A percentile compares a stretch with the other conserved stretches of the same genome.
phyloP scores from a whole-genome alignment of 768 basidiomycete species.

The Lactarius akahatsu region DNA sequence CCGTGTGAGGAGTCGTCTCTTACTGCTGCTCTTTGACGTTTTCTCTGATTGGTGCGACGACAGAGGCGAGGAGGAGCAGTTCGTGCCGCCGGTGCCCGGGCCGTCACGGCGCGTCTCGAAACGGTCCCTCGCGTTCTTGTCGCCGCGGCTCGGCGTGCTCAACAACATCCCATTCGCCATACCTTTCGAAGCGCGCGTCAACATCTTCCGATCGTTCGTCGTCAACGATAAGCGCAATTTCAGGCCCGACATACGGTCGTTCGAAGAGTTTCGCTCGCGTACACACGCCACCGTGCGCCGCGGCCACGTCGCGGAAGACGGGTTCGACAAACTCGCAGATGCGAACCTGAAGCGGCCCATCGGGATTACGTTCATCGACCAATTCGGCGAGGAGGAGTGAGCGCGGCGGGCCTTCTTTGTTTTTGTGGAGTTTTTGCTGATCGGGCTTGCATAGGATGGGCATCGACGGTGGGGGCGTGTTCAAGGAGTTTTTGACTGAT shows the following conservation, averaged over 20 bases:
- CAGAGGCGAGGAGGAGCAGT: constrained; percentile 66
- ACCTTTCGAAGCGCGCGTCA: constrained; percentile 88
- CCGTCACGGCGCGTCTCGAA: constrained; percentile 46
- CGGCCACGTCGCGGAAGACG: constrained; percentile 81
- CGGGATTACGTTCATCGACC: constrained; percentile 90
- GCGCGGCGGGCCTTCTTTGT: constrained; percentile 32
- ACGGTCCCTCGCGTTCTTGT: constrained; percentile 70
- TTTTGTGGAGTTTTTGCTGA: neutral
- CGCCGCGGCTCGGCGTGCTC: constrained; percentile 84
- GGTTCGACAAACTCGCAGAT: constrained; percentile 80
- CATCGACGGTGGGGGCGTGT: constrained; percentile 95
- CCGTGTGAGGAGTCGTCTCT: constrained; percentile 51
- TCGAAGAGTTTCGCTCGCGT: constrained; percentile 25
- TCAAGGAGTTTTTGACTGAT: constrained; percentile 96
- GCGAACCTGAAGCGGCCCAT: constrained; percentile 78
- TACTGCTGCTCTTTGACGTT: constrained; percentile 7
- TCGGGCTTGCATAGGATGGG: constrained; percentile 57
- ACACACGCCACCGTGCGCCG: constrained; percentile 60
- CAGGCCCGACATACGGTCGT: constrained; percentile 24
- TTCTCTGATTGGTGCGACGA: constrained; percentile 1
- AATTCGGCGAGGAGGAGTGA: constrained; percentile 83
- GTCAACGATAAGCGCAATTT: constrained; percentile 50
- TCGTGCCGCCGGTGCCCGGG: constrained; percentile 34
- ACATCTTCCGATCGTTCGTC: constrained; percentile 85
- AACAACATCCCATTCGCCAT: constrained; percentile 97